Evolutionary conservation across 495 filamentous ascomycete species (phyloP).

Genomic region (Aspergillus ellipticus): DNA sequence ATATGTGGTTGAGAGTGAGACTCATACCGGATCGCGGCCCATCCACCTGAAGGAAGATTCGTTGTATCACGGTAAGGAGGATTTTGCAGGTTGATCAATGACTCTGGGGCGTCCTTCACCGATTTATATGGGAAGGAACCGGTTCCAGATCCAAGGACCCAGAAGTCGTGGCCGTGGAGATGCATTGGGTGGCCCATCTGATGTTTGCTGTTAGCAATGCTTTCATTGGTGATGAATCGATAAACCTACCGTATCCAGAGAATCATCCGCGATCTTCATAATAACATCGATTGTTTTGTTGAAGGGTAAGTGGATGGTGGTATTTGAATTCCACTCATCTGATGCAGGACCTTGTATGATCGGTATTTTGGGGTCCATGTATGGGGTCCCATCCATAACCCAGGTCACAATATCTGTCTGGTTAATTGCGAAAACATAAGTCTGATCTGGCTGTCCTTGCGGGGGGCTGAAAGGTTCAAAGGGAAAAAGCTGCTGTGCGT

Average conservation of each 20-base stretch:
- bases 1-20: no score
- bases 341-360: conserved; percentile 15
- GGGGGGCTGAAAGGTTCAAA: conserved; percentile 11
- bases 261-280: conserved; percentile 19
- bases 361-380: conserved; percentile 11
- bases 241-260: conserved; percentile 14
- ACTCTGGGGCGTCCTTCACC: conserved; percentile 14
- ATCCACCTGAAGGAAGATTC: conserved; percentile 17
- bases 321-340: conserved; percentile 19
- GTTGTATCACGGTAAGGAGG: conserved; percentile 19
- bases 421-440: conserved; percentile 11
- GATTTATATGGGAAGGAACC: conserved; percentile 16
- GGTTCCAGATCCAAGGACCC: conserved; percentile 18
- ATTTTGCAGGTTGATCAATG: conserved; percentile 17
- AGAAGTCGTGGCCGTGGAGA: conserved; percentile 22
- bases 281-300: conserved; percentile 21
- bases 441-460: conserved; percentile 4
- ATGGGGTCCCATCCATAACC: conserved; percentile 14
- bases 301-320: conserved; percentile 16
- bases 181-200: conserved; percentile 16
- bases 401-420: conserved; percentile 19
- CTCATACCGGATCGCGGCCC: conserved; percentile 11
- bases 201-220: not conserved
- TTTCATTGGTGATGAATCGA: not conserved
- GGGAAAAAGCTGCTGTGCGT: conserved; percentile 4